A percentile compares a stretch with the other conserved stretches of the same genome.
These are phyloP conservation scores for Termitomyces sp. DNA, from an alignment of 768 basidiomycete species.

Conservation along the genomic window DNA sequence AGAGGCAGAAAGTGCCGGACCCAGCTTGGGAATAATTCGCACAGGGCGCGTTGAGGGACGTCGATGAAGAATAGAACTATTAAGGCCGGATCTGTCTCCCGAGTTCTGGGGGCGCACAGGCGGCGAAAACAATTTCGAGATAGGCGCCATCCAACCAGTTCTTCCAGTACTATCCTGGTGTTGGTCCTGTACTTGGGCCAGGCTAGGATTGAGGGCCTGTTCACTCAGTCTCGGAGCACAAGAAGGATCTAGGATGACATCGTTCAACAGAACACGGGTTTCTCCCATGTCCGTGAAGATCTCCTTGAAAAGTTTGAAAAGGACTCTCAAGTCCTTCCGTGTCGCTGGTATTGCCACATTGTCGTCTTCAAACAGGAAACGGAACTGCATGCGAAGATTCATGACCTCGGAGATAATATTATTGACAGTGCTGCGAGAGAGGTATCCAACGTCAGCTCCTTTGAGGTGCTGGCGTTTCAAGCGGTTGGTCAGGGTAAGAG, in stretches of 20 bases:
- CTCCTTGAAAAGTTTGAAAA: slow-evolving; percentile 86
- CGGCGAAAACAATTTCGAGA: slow-evolving; percentile 70
- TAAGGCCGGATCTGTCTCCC: slow-evolving; percentile 13
- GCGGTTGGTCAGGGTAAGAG: slow-evolving; percentile 81
- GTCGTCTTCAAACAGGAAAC: slow-evolving; percentile 70
- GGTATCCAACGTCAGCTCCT: slow-evolving; percentile 80
- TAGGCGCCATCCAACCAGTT: slow-evolving; percentile 77
- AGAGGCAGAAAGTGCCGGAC: slow-evolving; percentile 81
- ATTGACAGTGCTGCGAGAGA: slow-evolving; percentile 78
- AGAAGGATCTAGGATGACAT: slow-evolving; percentile 83
- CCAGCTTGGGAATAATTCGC: slow-evolving; percentile 70
- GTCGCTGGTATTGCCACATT: slow-evolving; percentile 56
- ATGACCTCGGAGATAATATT: slow-evolving; percentile 67
- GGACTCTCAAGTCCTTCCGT: slow-evolving; percentile 71
- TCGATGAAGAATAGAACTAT: slow-evolving; percentile 16
- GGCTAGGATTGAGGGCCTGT: slow-evolving; percentile 55
- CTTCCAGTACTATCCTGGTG: slow-evolving; percentile 25
- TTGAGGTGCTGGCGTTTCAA: slow-evolving; percentile 86
- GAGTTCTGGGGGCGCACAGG: slow-evolving; percentile 19
- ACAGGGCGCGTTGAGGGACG: slow-evolving; percentile 20
- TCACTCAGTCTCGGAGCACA: slow-evolving; percentile 70
- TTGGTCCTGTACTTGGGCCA: slow-evolving; percentile 36
- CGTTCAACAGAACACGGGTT: slow-evolving; percentile 79
- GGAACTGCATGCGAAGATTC: slow-evolving; percentile 69
- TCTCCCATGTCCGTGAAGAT: slow-evolving; percentile 77